phyloP scores from a whole-genome alignment of 2,329 filamentous ascomycete species.

The Cordyceps javanica region DNA sequence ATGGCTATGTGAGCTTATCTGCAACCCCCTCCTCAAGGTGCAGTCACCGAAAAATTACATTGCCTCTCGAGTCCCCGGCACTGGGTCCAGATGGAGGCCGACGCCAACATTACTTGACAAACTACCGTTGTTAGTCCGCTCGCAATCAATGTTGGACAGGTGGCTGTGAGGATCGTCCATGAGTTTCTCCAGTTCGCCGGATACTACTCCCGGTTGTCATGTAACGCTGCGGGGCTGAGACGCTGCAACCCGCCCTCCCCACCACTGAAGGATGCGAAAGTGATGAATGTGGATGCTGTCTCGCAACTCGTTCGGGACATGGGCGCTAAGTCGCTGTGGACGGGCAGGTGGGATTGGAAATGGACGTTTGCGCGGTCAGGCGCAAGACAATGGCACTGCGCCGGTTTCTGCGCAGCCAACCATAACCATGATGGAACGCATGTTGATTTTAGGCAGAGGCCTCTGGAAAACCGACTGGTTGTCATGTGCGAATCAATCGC shows the following conservation, averaged over 20 bases:
- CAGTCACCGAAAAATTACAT: no score
- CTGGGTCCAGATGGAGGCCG: no score
- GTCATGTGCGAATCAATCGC: neutral
- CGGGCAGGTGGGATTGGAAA: no score
- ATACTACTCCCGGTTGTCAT: no score
- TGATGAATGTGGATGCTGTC: slow-evolving; percentile 11
- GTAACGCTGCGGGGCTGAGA: neutral
- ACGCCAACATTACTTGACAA: no score
- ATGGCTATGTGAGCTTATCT: no score
- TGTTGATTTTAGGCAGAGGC: neutral
- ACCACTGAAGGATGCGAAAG: neutral
- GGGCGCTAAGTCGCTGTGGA: neutral
- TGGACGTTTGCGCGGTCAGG: neutral
- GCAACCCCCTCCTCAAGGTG: no score
- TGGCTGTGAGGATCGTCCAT: no score
- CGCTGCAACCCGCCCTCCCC: neutral
- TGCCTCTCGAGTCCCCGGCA: no score
- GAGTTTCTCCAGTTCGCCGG: no score
- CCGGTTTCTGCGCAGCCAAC: neutral
- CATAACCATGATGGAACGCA: neutral
- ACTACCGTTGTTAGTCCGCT: no score
- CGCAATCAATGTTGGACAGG: no score
- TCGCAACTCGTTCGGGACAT: neutral
- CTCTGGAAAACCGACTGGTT: neutral
- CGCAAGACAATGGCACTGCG: neutral